Evolutionary conservation across 2,329 filamentous ascomycete species (phyloP), one percentile per base, ranked within the genome.

Genomic region (Trichoderma afroharzianum): DNA sequence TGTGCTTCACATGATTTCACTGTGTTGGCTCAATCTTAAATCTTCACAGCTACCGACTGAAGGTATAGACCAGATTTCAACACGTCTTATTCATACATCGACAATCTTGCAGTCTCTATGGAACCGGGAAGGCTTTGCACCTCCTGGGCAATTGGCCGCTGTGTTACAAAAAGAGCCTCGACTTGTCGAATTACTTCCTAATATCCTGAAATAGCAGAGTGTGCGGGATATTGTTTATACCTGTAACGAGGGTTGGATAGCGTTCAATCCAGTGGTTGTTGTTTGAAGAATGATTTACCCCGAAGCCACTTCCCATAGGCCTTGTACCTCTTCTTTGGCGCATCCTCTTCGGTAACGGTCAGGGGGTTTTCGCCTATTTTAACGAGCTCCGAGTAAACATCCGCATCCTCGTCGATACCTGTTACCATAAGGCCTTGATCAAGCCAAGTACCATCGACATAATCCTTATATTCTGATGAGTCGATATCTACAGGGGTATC

Each of bases 281-380:
- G 95, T 82, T 98, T 98, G 81, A 98, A 98, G 77, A 98, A 87
- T 77, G 94, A 97, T 84, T 98, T 98, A 21, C 95, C 95, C 73
- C 91, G 88, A 78, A 99, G 85, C 95, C 96, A 99, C 82, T 98
- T 97, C 77, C 91, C 85, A 82, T 99, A 99, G 11, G 95, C 93
- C 83, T 97, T 98, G 81, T 99, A 99, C 76, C 96, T 87, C 86
- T 98, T 98, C 87, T 97, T 98, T 53, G 88, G 87, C 59, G 90
- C 87, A 80, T 98, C 96, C 77, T 97, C 95, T 58, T 95, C 91
- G 1, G 90, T 91, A 15, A 98, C 95, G 3, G 93, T 97, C 67
- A 99, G 83, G 21, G 94, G 93, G 76, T 97, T 93, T 73, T 96
- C 92, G 5, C 88, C 89, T 14, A 96, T 88, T 57, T 87, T 88